Base-by-base conservation (phyloP, 805 yeast species). In the Spathaspora gorwiae region DNA sequence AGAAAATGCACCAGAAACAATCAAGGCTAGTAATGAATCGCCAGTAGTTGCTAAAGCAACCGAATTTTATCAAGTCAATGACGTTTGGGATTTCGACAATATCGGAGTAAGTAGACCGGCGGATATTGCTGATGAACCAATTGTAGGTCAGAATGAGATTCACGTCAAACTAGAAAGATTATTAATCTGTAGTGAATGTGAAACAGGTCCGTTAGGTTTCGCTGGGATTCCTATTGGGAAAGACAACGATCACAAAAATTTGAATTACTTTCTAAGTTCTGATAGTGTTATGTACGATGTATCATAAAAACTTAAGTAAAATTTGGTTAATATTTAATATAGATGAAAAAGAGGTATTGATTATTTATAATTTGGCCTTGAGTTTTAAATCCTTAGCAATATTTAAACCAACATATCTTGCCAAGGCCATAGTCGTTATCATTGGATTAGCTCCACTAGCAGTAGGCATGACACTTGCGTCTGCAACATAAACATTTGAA, bases 41-140 rank as follows among this genome's bases (percentile, higher is more conserved):
- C 43, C 29, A 32, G 39, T 38, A 12, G 15, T 44, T 8, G 35
- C 38, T n/a, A 42, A 46, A 26, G 38, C 50, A 13, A 24, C 41
- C 34, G 29, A 47, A 19, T 82, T 80, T 54, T 67, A 72, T 37
- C 54, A 66, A 27, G 65, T 83, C 1, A 55, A 64, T 2, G 87
- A 84, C 54, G 80, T 82, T 43, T 86, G 94, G 94, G 86, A 79
- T 50, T 86, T 86, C 54, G 90, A 86, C 50, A 86, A 86, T 54
- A 77, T 86, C 39, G 90, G 89, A 1, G 92, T 86, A 2, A 83
- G 90, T 1, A 73, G 73, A 46, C 66, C 72, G 1, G 41, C 70
- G 1, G 56, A 56, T 7, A 15, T 39, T 13, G 63, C 61, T 15
- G 45, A 46, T 11, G 59, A 56, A 3, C 32, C 40, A 9, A 45